phyloP scores from a whole-genome alignment of 2,329 filamentous ascomycete genomes.

The Epichloe aotearoae region DNA sequence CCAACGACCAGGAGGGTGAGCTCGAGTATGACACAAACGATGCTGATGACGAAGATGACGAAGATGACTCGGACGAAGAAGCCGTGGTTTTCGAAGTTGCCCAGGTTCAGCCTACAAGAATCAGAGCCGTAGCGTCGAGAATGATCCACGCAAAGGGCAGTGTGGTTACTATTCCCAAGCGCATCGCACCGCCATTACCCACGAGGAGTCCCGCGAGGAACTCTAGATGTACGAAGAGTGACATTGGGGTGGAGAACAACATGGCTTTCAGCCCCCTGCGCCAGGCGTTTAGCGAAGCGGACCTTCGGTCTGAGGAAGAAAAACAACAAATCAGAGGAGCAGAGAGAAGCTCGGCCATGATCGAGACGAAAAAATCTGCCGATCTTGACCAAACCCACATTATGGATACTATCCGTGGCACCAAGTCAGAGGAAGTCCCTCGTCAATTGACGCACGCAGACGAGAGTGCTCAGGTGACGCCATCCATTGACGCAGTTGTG shows the following conservation, averaged over 20 bases:
- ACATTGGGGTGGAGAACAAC: conserved; percentile 47
- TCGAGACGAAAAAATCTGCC: conserved; percentile 1
- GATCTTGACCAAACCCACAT: neutral
- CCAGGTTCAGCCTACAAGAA: conserved; percentile 38
- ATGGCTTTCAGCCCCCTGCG: conserved; percentile 36
- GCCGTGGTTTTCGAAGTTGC: conserved; percentile 58
- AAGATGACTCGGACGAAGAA: conserved; percentile 41
- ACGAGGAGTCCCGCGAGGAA: conserved; percentile 58
- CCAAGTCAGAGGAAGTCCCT: neutral
- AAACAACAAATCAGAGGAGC: conserved; percentile 5
- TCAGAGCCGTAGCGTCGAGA: conserved; percentile 48
- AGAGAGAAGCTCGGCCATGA: neutral
- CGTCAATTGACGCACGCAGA: neutral
- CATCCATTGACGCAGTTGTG: neutral
- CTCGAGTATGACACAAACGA: conserved; percentile 14
- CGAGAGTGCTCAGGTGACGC: neutral
- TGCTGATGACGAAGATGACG: conserved; percentile 30
- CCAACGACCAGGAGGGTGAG: conserved; percentile 12
- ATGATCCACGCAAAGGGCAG: conserved; percentile 61
- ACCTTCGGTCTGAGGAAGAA: conserved; percentile 13
- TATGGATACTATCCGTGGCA: neutral
- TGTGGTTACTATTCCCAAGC: conserved; percentile 74
- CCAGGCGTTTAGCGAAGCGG: conserved; percentile 30
- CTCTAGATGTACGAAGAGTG: conserved; percentile 36
- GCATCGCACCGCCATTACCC: conserved; percentile 64